phyloP scores from a whole-genome alignment of 495 filamentous ascomycete species.

The Neurospora tetraspora region DNA sequence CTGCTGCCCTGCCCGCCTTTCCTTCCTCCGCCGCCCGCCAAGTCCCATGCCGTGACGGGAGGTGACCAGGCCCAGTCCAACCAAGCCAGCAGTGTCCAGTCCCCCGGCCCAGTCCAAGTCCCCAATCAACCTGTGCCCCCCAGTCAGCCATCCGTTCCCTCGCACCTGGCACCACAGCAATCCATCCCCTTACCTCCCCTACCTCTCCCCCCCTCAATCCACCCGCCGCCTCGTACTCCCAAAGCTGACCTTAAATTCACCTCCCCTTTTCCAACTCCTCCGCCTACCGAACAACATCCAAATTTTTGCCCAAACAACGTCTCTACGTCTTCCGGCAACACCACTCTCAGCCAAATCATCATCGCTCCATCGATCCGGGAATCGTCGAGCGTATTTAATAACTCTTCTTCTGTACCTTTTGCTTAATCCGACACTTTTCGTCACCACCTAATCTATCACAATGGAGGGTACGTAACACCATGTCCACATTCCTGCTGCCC shows the following conservation, averaged over 20 bases:
- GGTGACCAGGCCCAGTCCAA: background rate
- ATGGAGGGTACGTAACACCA: slow-evolving; percentile 39
- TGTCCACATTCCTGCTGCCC: slow-evolving; percentile 6
- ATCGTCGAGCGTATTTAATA: slow-evolving; percentile 34
- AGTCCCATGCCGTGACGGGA: background rate
- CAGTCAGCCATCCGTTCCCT: background rate
- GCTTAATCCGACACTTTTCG: slow-evolving; percentile 22
- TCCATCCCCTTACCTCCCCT: slow-evolving; percentile 19
- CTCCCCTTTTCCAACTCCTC: slow-evolving; percentile 38
- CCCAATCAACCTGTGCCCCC: background rate
- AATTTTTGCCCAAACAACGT: slow-evolving; percentile 28
- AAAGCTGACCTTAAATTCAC: slow-evolving; percentile 42
- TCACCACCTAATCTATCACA: slow-evolving; percentile 36
- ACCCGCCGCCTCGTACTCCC: slow-evolving; percentile 19
- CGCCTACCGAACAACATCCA: slow-evolving; percentile 21
- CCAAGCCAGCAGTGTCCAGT: background rate
- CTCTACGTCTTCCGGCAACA: slow-evolving; percentile 1
- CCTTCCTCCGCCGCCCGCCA: slow-evolving; percentile 8
- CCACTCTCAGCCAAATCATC: slow-evolving; percentile 19
- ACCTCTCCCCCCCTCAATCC: slow-evolving; percentile 16
- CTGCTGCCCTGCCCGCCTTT: slow-evolving; percentile 11
- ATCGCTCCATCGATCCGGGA: slow-evolving; percentile 33
- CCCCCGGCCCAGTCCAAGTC: background rate
- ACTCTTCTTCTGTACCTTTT: slow-evolving; percentile 25
- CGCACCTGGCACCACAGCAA: slow-evolving; percentile 1